Base-by-base conservation (phyloP, 73 alveolate species). In the Paramecium biaurelia region DNA sequence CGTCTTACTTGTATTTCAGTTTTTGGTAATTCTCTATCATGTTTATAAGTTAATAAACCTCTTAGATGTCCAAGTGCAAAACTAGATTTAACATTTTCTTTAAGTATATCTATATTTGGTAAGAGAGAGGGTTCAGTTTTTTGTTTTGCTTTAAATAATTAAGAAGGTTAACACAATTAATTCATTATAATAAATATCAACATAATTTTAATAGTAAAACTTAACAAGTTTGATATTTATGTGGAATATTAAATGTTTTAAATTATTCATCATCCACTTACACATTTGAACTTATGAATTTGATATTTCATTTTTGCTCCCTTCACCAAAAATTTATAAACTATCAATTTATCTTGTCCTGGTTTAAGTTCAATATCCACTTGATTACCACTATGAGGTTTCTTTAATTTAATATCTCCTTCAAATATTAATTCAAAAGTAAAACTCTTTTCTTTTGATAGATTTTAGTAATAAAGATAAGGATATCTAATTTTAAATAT, bases 361-460 rank as follows among this genome's bases (percentile, higher is more conserved):
- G 87, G 87, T 12, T 74, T 74, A 23, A 74, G 59, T 34, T 37
- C 59, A 41, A 74, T 35, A 2, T 74, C 87, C 20, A 74, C 57
- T 41, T 74, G 7, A 74, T 28, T 74, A 11, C 87, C 93, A 35
- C 89, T 63, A 41, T 38, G 56, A 86, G 93, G 93, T 32, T 86
- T 86, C 56, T 86, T 86, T 41, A 86, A 86, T 86, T 86, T 86
- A 10, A 86, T 21, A 23, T 63, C 49, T 7, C 93, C 93, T 34
- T 20, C 70, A 59, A 38, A 34, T n/a, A 34, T 1, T 26, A 23
- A 7, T 12, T 26, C 45, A 63, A 63, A 63, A 30, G 4, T 63
- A 32, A 30, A 63, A 12, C 53, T 63, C 7, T 63, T 26, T 11
- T 63, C 84, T 63, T 63, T 63, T 23, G 84, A 63, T 30, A 32